Evolutionary conservation across 495 filamentous ascomycete genomes (phyloP), one percentile per base, ranked within the genome.

Genomic region (Penicillium tannophilum): DNA sequence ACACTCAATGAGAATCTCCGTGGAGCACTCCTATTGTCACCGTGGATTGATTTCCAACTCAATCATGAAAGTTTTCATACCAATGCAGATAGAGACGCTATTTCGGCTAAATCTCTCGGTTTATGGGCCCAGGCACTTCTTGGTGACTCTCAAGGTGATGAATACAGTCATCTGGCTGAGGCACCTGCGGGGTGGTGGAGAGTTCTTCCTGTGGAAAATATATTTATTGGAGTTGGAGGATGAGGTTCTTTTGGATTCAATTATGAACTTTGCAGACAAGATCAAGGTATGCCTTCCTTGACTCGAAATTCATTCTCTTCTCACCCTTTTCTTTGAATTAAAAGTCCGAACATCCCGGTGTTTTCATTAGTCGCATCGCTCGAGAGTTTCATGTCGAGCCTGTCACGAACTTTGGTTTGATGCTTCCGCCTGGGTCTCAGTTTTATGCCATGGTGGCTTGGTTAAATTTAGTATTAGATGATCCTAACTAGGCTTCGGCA

Each of bases 31-130:
- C 33, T 61, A n/a, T 26, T 61, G 23, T 64, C 47, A 2, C 62
- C 58, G 31, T 61, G 62, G 58, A 51, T 61, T 17, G 54, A 56
- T n/a, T 60, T 53, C 19, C 11, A 44, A 16, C 45, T 47, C 19
- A 47, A 48, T 17, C 49, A 44, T 19, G 39, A 51, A 42, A 60
- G 53, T 36, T 53, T 41, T 51, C 10, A 7, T 6, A 36, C 31
- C 20, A 63, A 63, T 47, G 50, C 50, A 12, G 17, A 42, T 14
- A 47, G 33, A 45, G 51, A 60, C 20, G 20, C 20, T 23, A 23
- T 23, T 23, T 23, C 20, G 20, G 20, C 20, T 23, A 23, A 23
- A 23, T 23, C 20, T 23, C 20, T 23, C 20, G 2, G 2, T 23
- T 23, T 23, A 23, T 23, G 20, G 20, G 20, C 20, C 20, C 1